Percentiles rank a stretch among this genome's conserved stretches.
These are phyloP conservation scores for Asclepias syriaca DNA, from an alignment of 257 asterid species.

Conservation along the genomic window DNA sequence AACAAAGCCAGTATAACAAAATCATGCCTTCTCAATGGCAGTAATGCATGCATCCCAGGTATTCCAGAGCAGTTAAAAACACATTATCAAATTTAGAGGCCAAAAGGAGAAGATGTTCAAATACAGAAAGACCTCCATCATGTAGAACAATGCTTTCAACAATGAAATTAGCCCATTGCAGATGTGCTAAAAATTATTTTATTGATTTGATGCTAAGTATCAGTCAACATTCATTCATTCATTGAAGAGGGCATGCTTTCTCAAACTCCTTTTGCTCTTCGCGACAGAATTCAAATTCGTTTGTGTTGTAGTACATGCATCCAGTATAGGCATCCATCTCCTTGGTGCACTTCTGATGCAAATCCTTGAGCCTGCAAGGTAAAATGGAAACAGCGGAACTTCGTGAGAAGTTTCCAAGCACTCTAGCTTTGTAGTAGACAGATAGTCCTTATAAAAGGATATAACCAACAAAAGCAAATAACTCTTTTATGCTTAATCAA, in stretches of 20 bases:
- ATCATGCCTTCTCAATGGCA: background rate
- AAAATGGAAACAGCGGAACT: background rate
- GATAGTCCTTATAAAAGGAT: background rate
- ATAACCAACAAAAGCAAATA: background rate
- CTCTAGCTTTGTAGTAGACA: background rate
- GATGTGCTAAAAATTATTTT: conserved; percentile 17
- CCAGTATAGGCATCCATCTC: conserved; percentile 91
- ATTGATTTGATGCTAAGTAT: background rate
- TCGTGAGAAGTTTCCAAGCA: background rate
- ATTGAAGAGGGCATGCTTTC: conserved; percentile 62
- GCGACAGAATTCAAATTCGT: conserved; percentile 89
- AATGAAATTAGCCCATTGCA: conserved; percentile 5
- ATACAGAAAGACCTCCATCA: background rate
- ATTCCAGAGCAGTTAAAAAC: background rate
- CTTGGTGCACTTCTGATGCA: conserved; percentile 79
- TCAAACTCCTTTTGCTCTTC: conserved; percentile 85
- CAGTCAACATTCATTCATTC: background rate
- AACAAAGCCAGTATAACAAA: background rate
- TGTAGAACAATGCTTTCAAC: background rate
- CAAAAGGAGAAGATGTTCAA: background rate
- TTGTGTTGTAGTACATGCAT: conserved; percentile 89
- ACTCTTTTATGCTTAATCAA: background rate
- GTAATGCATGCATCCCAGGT: background rate
- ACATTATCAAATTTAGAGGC: background rate
- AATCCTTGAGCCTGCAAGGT: conserved; percentile 65